Evolutionary conservation across 345 rosid genomes (phyloP).

Genomic region (Corymbia maculata): DNA sequence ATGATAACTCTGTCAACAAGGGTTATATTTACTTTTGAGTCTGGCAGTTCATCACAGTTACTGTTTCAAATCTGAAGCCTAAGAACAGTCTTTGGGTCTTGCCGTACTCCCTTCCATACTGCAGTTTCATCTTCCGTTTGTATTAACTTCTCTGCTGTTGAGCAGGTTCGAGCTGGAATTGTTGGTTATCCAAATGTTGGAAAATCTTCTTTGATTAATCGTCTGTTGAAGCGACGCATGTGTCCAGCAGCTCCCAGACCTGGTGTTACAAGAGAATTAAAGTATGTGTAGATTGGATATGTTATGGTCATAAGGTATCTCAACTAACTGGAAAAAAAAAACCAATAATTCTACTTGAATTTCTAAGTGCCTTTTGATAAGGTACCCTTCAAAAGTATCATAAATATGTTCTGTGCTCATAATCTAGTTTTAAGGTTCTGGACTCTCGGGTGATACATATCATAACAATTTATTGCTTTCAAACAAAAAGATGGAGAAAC

Average conservation of each 20-base stretch:
- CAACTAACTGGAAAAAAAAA: not conserved
- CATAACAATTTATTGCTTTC: not conserved
- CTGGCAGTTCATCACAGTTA: not conserved
- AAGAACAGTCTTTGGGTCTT: not conserved
- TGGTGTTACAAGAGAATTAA: slow-evolving; percentile 83
- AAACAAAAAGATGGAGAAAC: not conserved
- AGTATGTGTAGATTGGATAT: slow-evolving; percentile 21
- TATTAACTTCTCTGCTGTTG: not conserved
- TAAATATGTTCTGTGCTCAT: not conserved
- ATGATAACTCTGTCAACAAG: not conserved
- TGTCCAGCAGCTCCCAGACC: slow-evolving; percentile 96
- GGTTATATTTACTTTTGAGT: not conserved
- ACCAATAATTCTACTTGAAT: not conserved
- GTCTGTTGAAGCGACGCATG: slow-evolving; percentile 78
- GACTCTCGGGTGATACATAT: not conserved
- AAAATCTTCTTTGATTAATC: slow-evolving; percentile 89
- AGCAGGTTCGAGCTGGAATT: slow-evolving; percentile 90
- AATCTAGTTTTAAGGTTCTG: not conserved
- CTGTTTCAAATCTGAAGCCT: not conserved
- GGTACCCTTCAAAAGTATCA: not conserved
- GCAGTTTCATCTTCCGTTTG: not conserved
- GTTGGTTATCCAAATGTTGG: slow-evolving; percentile 98
- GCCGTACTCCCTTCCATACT: not conserved
- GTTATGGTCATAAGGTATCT: not conserved
- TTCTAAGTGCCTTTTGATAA: not conserved